phyloP scores from a whole-genome alignment of 257 asterid species.

The Haberlea rhodopensis region DNA sequence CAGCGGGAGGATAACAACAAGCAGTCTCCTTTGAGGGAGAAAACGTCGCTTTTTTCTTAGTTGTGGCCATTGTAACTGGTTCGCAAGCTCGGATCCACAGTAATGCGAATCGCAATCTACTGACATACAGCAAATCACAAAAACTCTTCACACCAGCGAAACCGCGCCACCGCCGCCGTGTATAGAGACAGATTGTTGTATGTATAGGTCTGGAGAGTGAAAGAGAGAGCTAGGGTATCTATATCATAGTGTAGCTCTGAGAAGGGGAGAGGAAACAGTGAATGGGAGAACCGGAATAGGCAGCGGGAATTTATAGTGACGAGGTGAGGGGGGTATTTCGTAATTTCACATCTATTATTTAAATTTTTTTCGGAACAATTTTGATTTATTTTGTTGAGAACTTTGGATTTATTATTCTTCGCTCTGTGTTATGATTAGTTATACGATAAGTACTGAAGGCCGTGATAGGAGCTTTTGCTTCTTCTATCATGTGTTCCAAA shows the following conservation, averaged over 20 bases:
- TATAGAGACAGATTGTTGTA: background rate
- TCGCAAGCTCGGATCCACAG: constrained; percentile 46
- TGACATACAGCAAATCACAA: constrained; percentile 46
- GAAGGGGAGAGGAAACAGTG: background rate
- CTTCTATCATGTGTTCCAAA: too few relatives aligned
- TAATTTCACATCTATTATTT: background rate
- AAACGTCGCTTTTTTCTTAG: constrained; percentile 39
- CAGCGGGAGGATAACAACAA: constrained; percentile 28
- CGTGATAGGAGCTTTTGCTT: background rate
- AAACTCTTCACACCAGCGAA: background rate
- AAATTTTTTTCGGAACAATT: background rate
- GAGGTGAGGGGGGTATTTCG: background rate
- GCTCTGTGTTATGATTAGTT: too few relatives aligned
- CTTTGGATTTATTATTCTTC: too few relatives aligned
- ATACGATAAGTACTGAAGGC: background rate
- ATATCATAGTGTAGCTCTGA: too few relatives aligned
- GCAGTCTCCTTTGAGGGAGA: constrained; percentile 32
- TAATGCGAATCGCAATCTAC: constrained; percentile 32
- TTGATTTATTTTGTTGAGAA: too few relatives aligned
- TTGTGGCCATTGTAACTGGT: constrained; percentile 45
- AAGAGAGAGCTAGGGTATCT: background rate
- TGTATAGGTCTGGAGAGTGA: background rate
- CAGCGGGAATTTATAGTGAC: background rate
- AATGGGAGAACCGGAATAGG: background rate
- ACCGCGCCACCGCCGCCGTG: background rate